Evolutionary conservation across 2,329 filamentous ascomycete genomes (phyloP).

Genomic region (Colletotrichum plurivorum): DNA sequence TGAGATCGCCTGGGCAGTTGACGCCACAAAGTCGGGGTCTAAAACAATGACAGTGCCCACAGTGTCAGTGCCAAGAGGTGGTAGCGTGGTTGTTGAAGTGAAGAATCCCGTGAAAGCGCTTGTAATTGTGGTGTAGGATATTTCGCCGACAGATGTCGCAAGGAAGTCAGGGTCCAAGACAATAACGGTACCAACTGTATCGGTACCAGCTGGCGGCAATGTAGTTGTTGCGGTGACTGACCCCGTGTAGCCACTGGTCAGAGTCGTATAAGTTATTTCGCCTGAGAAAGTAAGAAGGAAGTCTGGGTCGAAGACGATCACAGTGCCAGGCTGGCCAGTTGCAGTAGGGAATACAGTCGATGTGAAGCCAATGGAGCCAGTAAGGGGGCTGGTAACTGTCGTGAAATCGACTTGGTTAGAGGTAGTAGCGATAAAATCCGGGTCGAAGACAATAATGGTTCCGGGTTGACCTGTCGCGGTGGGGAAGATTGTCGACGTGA

Average conservation of each 20-base stretch:
- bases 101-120: constrained; percentile 2
- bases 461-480: constrained; percentile 8
- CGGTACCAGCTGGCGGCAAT: not conserved
- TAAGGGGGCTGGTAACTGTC: constrained; percentile 14
- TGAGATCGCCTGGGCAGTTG: not conserved
- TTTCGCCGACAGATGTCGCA: not conserved
- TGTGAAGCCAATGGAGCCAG: not conserved
- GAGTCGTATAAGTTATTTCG: constrained; percentile 10
- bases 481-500: constrained; percentile 17
- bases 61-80: not conserved
- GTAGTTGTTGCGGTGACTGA: not conserved
- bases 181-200: not conserved
- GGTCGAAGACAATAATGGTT: constrained; percentile 17
- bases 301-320: not conserved
- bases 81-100: not conserved
- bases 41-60: constrained; percentile 12
- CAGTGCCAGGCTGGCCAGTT: constrained; percentile 2
- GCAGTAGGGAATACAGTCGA: not conserved
- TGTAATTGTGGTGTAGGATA: constrained; percentile 9
- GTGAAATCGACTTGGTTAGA: constrained; percentile 5
- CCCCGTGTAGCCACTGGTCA: constrained; percentile 13
- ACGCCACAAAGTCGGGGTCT: not conserved
- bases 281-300: not conserved
- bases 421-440: not conserved
- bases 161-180: not conserved